These are phyloP conservation scores for Atalantia buxifolia DNA, from an alignment of 345 rosid species.

Conservation along the genomic window DNA sequence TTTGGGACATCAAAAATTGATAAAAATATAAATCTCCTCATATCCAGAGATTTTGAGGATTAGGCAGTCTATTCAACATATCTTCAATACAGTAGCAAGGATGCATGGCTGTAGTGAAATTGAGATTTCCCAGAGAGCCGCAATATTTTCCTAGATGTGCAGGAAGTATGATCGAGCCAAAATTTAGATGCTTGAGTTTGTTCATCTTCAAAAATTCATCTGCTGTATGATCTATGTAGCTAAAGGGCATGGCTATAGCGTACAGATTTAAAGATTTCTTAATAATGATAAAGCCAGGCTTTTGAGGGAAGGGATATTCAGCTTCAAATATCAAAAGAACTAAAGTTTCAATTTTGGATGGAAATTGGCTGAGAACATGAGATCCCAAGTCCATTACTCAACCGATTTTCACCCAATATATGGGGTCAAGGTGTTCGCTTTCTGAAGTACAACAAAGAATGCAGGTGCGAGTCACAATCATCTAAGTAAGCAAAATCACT, in stretches of 20 bases:
- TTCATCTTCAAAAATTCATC: background rate
- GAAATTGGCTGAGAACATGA: background rate
- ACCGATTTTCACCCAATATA: background rate
- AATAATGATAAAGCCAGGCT: background rate
- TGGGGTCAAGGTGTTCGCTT: no score
- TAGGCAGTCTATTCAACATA: background rate
- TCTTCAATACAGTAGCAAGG: background rate
- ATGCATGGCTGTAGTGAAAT: background rate
- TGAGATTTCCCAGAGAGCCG: background rate
- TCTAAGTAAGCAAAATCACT: background rate
- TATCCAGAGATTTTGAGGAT: background rate
- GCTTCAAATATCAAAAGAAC: background rate
- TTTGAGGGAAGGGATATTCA: background rate
- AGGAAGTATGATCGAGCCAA: background rate
- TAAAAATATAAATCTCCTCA: background rate
- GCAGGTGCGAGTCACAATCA: background rate
- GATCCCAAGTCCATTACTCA: background rate
- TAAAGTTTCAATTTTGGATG: background rate
- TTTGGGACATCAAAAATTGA: background rate
- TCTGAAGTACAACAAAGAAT: background rate
- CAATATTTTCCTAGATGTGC: background rate
- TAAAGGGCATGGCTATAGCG: background rate
- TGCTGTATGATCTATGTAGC: background rate
- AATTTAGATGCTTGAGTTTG: background rate
- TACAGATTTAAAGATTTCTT: background rate